phyloP scores from a whole-genome alignment of 1,284 basidiomycete genomes.

The Peniophora sp. region DNA sequence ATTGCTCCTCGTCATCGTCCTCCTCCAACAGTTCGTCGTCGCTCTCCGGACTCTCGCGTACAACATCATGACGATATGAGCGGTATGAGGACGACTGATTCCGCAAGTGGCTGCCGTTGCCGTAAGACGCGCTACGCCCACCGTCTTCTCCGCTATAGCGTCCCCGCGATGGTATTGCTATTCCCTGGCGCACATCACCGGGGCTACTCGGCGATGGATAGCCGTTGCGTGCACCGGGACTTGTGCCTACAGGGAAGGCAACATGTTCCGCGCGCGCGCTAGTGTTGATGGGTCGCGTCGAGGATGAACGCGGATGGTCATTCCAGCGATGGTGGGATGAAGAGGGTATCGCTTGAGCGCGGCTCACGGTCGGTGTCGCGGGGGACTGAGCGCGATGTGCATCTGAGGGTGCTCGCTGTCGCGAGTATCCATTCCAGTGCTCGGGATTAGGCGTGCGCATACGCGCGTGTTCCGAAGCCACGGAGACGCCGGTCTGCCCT shows the following conservation, averaged over 20 bases:
- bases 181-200: not conserved
- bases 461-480: not conserved
- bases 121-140: not conserved
- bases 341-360: not conserved
- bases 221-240: not conserved
- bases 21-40: not conserved
- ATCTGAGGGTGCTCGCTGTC: not conserved
- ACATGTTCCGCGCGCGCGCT: not conserved
- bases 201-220: not conserved
- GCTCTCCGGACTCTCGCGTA: not conserved
- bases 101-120: not conserved
- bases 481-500: not conserved
- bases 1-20: not conserved
- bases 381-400: not conserved
- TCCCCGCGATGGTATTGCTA: not conserved
- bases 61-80: not conserved
- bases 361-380: not conserved
- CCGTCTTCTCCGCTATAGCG: not conserved
- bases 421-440: not conserved
- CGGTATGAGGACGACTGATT: not conserved
- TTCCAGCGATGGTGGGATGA: not conserved
- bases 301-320: not conserved
- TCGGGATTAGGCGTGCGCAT: not conserved
- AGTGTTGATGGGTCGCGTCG: not conserved
- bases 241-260: not conserved